phyloP scores from a whole-genome alignment of 2,329 filamentous ascomycete species.

The Coniosporium tulheliwenetii region DNA sequence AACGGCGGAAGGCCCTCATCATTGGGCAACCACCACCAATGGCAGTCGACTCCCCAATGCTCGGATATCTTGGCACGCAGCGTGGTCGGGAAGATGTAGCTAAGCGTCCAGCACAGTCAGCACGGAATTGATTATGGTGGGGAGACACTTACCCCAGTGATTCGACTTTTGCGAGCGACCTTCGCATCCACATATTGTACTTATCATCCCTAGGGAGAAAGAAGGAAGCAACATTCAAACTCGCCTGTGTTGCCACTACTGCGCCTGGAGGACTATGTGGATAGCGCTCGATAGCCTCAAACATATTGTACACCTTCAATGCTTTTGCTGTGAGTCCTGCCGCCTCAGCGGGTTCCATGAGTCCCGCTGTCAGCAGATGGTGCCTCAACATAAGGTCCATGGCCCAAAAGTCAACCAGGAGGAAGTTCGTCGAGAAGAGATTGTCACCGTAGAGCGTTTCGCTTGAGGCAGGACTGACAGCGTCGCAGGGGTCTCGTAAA shows the following conservation, averaged over 20 bases:
- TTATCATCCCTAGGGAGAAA: slow-evolving; percentile 63
- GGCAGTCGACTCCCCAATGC: slow-evolving; percentile 57
- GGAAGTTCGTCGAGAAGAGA: slow-evolving; percentile 58
- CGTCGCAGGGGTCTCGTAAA: slow-evolving; percentile 42
- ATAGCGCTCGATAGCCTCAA: slow-evolving; percentile 63
- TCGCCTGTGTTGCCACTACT: slow-evolving; percentile 58
- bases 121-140: neutral
- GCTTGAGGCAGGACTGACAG: slow-evolving; percentile 60
- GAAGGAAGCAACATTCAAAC: slow-evolving; percentile 58
- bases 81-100: slow-evolving; percentile 67
- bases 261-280: slow-evolving; percentile 54
- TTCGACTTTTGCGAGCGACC: slow-evolving; percentile 67
- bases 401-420: slow-evolving; percentile 63
- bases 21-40: slow-evolving; percentile 80
- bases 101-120: slow-evolving; percentile 20
- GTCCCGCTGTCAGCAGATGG: slow-evolving; percentile 46
- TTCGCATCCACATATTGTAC: slow-evolving; percentile 64
- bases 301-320: slow-evolving; percentile 58
- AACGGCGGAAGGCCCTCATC: slow-evolving; percentile 60
- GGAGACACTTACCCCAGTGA: slow-evolving; percentile 50
- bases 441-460: slow-evolving; percentile 55
- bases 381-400: slow-evolving; percentile 68
- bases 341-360: slow-evolving; percentile 35
- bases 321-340: slow-evolving; percentile 29
- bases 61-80: slow-evolving; percentile 63